Base-by-base conservation (phyloP, 169 alveolate species). In the Plasmodium chabaudi region DNA sequence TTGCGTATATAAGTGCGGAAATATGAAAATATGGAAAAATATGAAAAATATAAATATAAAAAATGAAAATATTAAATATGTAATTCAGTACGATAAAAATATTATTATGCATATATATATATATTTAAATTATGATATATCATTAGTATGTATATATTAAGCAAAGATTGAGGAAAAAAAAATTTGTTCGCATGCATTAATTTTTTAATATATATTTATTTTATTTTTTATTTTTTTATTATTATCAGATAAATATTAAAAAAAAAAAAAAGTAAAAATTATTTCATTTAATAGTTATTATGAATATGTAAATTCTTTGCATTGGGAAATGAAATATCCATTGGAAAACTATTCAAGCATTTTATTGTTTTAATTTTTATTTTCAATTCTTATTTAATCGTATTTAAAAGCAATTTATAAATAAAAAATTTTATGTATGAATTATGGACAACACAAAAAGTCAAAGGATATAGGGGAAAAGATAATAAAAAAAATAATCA, bases 141-240 rank as follows among this genome's bases (percentile, higher is more conserved):
- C 42, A 1, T 34, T 34, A 34, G 42, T 15, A 47, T 75, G 47
- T n/a, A 55, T 39, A 27, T 27, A 39, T 23, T 23, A 21, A 57
- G 59, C 47, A 70, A 70, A 47, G 53, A 70, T 47, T 34, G 60
- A 44, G 57, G 25, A 27, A 75, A 75, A 75, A 46, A 75, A 63
- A 25, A n/a, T 57, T 56, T 55, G 49, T 67, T 63, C 88, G 88
- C 88, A 75, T 75, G 88, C 88, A 57, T 75, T 73, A 51, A 73
- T 70, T 73, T 73, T 56, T 72, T 39, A 17, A 21, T 61, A 61
- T 75, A 51, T 27, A 44, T 63, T 15, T 34, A 27, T 27, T 34
- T 34, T 34, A 34, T 34, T 34, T 34, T 34, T 27, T 27, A 27
- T n/a, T 27, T 27, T 27, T 27, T 34, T 34, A 34, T 34, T 34